Evolutionary conservation across 768 basidiomycete genomes (phyloP).

Genomic region (Pulveroboletus sp.): DNA sequence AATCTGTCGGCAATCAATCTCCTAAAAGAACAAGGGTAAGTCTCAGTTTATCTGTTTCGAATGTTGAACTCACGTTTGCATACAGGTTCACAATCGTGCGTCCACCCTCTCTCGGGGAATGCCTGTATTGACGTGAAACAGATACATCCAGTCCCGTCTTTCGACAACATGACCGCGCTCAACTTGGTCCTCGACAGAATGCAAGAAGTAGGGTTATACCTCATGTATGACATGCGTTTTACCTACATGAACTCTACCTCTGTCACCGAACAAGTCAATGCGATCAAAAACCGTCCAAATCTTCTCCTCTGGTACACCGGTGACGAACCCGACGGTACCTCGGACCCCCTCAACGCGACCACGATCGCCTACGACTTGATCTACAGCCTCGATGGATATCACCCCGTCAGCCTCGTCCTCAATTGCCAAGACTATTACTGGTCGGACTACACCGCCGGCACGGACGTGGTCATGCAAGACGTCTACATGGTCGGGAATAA

Average conservation of each 20-base stretch:
- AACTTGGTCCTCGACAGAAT: constrained; percentile 63
- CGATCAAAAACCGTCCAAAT: constrained; percentile 63
- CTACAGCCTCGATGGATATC: constrained; percentile 60
- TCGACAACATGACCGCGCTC: constrained; percentile 56
- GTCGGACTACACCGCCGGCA: constrained; percentile 53
- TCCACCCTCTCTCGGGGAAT: background rate
- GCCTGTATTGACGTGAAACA: constrained; percentile 13
- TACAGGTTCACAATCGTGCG: constrained; percentile 32
- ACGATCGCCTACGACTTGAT: constrained; percentile 52
- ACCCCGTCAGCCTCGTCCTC: constrained; percentile 62
- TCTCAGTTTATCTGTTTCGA: constrained; percentile 1
- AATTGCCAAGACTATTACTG: constrained; percentile 70
- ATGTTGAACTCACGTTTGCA: background rate
- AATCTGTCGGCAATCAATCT: constrained; percentile 28
- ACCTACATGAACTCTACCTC: constrained; percentile 63
- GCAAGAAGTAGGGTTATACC: constrained; percentile 65
- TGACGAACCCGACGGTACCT: constrained; percentile 72
- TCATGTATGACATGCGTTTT: constrained; percentile 84
- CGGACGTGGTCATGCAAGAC: constrained; percentile 73
- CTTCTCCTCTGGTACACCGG: constrained; percentile 73
- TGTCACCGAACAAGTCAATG: constrained; percentile 66
- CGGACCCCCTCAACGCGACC: constrained; percentile 61
- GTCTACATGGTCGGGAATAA: constrained; percentile 52
- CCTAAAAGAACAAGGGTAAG: constrained; percentile 31
- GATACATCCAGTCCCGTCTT: constrained; percentile 73